A percentile compares a stretch with the other conserved stretches of the same genome.
Evolutionary conservation across 2,329 filamentous ascomycete species (phyloP).

Genomic region (Claviceps humidiphila): DNA sequence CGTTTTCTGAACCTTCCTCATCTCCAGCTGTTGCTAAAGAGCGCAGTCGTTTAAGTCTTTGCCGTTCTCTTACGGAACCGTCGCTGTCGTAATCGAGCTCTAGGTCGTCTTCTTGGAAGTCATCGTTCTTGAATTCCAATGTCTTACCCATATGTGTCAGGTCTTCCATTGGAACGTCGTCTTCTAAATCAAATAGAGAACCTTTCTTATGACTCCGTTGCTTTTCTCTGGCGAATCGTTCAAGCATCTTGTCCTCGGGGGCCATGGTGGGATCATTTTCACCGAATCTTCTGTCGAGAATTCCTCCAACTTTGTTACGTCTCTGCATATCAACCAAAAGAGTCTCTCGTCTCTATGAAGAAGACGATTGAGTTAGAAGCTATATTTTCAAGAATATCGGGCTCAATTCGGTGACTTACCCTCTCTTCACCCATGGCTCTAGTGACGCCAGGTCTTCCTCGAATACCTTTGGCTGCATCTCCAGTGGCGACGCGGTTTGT

Average conservation of each 20-base stretch:
- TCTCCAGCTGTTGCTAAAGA: conserved; percentile 29
- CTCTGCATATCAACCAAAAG: conserved; percentile 81
- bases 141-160: conserved; percentile 78
- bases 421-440: conserved; percentile 80
- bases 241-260: conserved; percentile 80
- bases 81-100: conserved; percentile 46
- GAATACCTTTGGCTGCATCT: conserved; percentile 42
- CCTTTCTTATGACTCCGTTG: conserved; percentile 63
- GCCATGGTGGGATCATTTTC: conserved; percentile 92
- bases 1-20: conserved; percentile 31
- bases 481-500: conserved; percentile 44
- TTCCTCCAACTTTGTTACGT: conserved; percentile 81
- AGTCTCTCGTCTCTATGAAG: conserved; percentile 55
- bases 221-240: conserved; percentile 82
- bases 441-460: conserved; percentile 68
- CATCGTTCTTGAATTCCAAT: conserved; percentile 54
- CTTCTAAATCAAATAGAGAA: conserved; percentile 83
- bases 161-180: conserved; percentile 41
- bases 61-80: conserved; percentile 38
- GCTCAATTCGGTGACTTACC: conserved; percentile 30
- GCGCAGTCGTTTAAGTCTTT: conserved; percentile 44
- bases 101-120: conserved; percentile 69
- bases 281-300: conserved; percentile 86
- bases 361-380: conserved; percentile 7
- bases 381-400: not conserved